phyloP scores from a whole-genome alignment of 305 asterid species.

The Solanum hybrid region DNA sequence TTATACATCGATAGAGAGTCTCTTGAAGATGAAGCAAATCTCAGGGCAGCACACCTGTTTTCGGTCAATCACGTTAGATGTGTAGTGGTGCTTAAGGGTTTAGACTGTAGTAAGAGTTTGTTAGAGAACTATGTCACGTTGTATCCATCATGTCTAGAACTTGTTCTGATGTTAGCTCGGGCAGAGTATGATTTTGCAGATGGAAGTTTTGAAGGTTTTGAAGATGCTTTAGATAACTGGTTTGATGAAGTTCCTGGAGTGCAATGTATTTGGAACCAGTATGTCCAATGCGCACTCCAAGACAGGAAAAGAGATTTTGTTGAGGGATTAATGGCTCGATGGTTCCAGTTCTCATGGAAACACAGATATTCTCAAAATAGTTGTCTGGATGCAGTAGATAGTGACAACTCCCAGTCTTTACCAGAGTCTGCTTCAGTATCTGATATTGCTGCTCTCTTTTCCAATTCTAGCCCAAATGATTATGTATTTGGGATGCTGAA shows the following conservation, averaged over 20 bases:
- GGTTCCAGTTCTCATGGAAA: conserved; percentile 22
- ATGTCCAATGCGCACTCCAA: conserved; percentile 26
- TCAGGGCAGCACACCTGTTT: conserved; percentile 32
- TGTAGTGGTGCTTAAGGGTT: conserved; percentile 31
- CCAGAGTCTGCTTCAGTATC: conserved; percentile 12
- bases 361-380: conserved; percentile 5
- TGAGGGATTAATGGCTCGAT: conserved; percentile 31
- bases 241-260: conserved; percentile 29
- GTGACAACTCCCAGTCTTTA: conserved; percentile 1
- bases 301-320: conserved; percentile 20
- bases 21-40: conserved; percentile 28
- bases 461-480: conserved; percentile 16
- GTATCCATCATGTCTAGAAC: conserved; percentile 44
- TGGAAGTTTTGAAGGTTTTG: conserved; percentile 29
- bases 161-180: conserved; percentile 34
- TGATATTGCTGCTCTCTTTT: conserved; percentile 20
- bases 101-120: conserved; percentile 27
- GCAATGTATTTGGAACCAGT: conserved; percentile 46
- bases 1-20: conserved; percentile 18
- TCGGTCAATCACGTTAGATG: conserved; percentile 40
- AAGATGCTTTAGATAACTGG: conserved; percentile 36
- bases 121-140: conserved; percentile 25
- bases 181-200: conserved; percentile 16
- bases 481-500: conserved; percentile 33
- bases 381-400: background rate